Percentiles rank a stretch among this genome's conserved stretches.
Evolutionary conservation across 345 rosid species (phyloP).

Genomic region (Salix udensis): DNA sequence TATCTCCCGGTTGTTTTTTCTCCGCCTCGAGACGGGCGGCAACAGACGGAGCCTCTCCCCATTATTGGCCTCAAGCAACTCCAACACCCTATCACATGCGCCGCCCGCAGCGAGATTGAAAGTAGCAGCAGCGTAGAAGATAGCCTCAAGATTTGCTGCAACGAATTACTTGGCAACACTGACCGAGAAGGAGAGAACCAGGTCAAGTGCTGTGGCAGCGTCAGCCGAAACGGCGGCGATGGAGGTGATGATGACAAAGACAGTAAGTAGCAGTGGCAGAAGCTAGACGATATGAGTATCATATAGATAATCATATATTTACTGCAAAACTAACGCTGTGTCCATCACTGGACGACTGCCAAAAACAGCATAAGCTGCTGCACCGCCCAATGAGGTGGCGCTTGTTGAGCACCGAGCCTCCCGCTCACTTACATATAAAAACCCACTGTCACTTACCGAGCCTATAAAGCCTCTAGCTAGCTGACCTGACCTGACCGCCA

Average conservation of each 20-base stretch:
- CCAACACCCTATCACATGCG: background rate
- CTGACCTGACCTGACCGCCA: constrained; percentile 8
- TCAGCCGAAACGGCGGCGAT: constrained; percentile 39
- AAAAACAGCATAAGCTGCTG: constrained; percentile 3
- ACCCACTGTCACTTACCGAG: background rate
- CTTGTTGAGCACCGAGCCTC: constrained; percentile 42
- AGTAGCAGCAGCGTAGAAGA: constrained; percentile 10
- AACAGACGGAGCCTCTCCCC: constrained; percentile 48
- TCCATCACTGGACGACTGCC: background rate
- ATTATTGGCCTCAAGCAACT: constrained; percentile 32
- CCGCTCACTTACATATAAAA: background rate
- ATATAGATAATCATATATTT: background rate
- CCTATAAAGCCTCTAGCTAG: background rate
- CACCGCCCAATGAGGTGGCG: constrained; percentile 14
- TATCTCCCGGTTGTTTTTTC: constrained; percentile 76
- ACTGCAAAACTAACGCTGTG: constrained; percentile 12
- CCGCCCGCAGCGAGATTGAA: background rate
- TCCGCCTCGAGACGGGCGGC: constrained; percentile 78
- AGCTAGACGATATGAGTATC: background rate
- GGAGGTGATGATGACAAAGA: constrained; percentile 22
- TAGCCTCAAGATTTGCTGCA: background rate
- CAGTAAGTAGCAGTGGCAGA: constrained; percentile 10
- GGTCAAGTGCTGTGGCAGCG: background rate
- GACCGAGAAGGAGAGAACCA: constrained; percentile 10
- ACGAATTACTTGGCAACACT: background rate